Evolutionary conservation across 768 basidiomycete genomes (phyloP), one percentile per base, ranked within the genome.

Genomic region (Suillus sp.): DNA sequence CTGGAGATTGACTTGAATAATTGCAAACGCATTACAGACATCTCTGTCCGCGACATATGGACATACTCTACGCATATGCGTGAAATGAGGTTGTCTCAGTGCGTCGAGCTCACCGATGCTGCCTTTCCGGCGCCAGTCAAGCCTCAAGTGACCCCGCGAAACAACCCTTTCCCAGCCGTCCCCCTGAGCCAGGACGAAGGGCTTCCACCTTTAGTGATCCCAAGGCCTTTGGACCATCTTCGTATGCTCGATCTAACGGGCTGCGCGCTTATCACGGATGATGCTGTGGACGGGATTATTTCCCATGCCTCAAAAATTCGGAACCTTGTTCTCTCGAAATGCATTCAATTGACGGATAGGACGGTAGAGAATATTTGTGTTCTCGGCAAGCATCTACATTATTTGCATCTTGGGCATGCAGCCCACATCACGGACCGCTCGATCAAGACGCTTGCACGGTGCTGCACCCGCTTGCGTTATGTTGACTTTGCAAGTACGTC

Each of bases 391-490:
- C 87, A 95, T 72, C 74, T 99, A 38, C 97, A 99, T 73, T 94
- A 96, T 72, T 84, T 99, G 38, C 97, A 99, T 74, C 83, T 99
- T 45, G 97, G 95, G 8, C 96, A 99, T 78, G 92, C 93, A 8
- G 80, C 80, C 67, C 89, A 87, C 68, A 95, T 99, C 66, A 96
- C 95, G 8, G 97, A 99, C 74, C 84, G 84, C 45, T 93, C 92
- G 9, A 91, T 99, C 40, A 89, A 87, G 61, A 83, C 84, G 11
- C 81, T 99, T 27, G 96, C 95, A 13, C 82, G 93, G 48, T 83
- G 86, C 40, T 99, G 97, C 76, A 95, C 92, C 1, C 83, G 96
- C 35, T 76, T 99, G 67, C 83, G 97, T 69, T 99, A 99, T 73
- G 88, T 99, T 67, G 97, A 99, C 76, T 89, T 99, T 65, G 97